Evolutionary conservation across 2,329 filamentous ascomycete genomes (phyloP), one percentile per base, ranked within the genome.

Genomic region (Septoria petroselini): DNA sequence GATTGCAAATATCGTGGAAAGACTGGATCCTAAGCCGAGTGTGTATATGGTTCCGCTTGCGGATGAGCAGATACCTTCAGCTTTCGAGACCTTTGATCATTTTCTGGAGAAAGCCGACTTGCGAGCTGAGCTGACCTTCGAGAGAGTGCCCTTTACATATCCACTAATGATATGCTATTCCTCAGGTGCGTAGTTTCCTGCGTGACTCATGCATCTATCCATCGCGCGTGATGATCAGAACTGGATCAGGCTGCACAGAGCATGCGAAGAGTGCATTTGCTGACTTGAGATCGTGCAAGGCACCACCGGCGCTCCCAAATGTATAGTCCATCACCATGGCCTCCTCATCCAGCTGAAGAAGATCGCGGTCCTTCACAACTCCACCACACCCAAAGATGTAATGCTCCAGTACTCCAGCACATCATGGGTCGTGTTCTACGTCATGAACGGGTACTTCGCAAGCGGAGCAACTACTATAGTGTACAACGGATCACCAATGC

Each of bases 381-480:
- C 67, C 5, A 65, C 74, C 7, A 67, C 64, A 1, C 61, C 68
- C 0, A 50, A 62, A 7, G 69, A 71, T 37, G 62, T 72, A 6
- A 69, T 75, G 19, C 68, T 76, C 50, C 73, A 76, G 50, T 76
- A 74, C 58, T 70, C 67, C 4, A 72, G 66, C 35, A 75, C 73
- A 1, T 72, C 71, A 5, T 76, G 73, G 73, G 68, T 75, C 1
- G 65, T 75, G n/a, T 74, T 70, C 62, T 72, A 73, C 56, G 68
- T 72, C 34, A 60, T 59, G 57, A 54, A 48, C 31, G 55, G 57
- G 7, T 52, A 55, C 17, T 45, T 50, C 12, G 41, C 48, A 4
- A 29, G 45, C 21, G 71, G 72, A n/a, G 66, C 68, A 9, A 69
- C 67, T 19, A 61, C 71, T 6, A 66, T 75, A 54, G 65, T 70